Conservation (phyloP, 495 filamentous ascomycete genomes). For the Lentithecium fluviatile region DNA sequence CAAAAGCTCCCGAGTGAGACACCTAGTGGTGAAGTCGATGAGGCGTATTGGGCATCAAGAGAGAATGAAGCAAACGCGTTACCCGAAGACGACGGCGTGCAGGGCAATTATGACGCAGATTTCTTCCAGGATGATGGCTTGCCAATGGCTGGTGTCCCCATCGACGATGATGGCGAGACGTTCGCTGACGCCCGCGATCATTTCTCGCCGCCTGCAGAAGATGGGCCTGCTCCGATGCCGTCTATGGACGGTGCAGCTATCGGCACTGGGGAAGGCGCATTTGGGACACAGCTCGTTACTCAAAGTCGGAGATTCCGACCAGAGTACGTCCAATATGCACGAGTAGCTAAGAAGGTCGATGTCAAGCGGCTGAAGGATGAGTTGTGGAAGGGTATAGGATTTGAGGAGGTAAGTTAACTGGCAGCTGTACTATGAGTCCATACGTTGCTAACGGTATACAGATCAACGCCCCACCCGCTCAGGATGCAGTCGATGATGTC, state of each 20-base stretch:
- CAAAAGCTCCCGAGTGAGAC: slow-evolving; percentile 51
- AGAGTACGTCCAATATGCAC: slow-evolving; percentile 95
- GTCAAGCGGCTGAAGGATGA: slow-evolving; percentile 91
- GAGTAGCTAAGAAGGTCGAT: slow-evolving; percentile 98
- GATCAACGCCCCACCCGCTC: slow-evolving; percentile 1
- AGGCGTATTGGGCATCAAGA: slow-evolving; percentile 91
- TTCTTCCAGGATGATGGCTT: slow-evolving; percentile 97
- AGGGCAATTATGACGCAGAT: slow-evolving; percentile 86
- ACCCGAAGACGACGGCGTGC: slow-evolving; percentile 54
- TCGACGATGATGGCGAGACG: slow-evolving; percentile 77
- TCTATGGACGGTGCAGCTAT: slow-evolving; percentile 45
- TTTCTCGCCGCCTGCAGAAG: slow-evolving; percentile 71
- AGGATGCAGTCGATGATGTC: slow-evolving; percentile 4
- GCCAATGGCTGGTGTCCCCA: slow-evolving; percentile 66
- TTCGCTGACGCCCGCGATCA: slow-evolving; percentile 92
- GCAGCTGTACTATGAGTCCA: neutral
- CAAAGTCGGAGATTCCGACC: slow-evolving; percentile 77
- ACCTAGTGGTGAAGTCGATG: slow-evolving; percentile 77
- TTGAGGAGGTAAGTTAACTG: slow-evolving; percentile 47
- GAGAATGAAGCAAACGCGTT: slow-evolving; percentile 54
- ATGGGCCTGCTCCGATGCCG: slow-evolving; percentile 46
- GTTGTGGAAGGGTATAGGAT: slow-evolving; percentile 86
- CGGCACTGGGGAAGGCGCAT: slow-evolving; percentile 51
- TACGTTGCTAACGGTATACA: slow-evolving; percentile 1
- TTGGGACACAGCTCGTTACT: slow-evolving; percentile 92